A percentile compares a stretch with the other conserved stretches of the same genome.
Evolutionary conservation across 2,329 filamentous ascomycete species (phyloP).

Genomic region (Sporothrix globosa): DNA sequence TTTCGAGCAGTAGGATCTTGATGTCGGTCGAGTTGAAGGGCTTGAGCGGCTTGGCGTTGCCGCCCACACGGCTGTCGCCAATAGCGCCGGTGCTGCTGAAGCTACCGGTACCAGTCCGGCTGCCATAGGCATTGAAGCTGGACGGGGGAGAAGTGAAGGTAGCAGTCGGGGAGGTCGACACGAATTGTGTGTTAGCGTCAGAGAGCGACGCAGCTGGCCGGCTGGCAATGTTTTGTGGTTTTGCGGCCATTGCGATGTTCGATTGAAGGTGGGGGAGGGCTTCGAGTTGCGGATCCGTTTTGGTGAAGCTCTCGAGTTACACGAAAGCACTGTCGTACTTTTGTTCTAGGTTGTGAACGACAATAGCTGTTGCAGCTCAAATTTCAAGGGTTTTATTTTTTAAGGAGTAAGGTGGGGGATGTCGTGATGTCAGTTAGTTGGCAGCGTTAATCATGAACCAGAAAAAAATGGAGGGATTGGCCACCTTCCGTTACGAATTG

Average conservation of each 20-base stretch:
- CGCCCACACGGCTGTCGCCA: slow-evolving; percentile 41
- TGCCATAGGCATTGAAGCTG: slow-evolving; percentile 53
- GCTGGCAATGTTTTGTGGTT: slow-evolving; percentile 40
- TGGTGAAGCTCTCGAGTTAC: neutral
- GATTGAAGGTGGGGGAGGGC: neutral
- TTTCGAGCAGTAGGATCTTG: slow-evolving; percentile 93
- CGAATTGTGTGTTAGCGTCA: slow-evolving; percentile 55
- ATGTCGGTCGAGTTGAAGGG: slow-evolving; percentile 95
- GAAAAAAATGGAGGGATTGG: neutral
- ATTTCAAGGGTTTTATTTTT: slow-evolving; percentile 2
- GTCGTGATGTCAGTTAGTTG: slow-evolving; percentile 32
- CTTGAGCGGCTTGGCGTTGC: slow-evolving; percentile 75
- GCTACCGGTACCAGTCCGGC: slow-evolving; percentile 36
- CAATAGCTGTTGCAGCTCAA: neutral
- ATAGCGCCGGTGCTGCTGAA: slow-evolving; percentile 45
- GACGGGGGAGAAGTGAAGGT: slow-evolving; percentile 74
- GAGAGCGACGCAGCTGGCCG: slow-evolving; percentile 46
- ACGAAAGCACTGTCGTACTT: neutral
- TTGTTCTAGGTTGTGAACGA: neutral
- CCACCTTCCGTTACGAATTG: slow-evolving; percentile 15
- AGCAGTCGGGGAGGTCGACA: slow-evolving; percentile 75
- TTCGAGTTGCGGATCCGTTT: neutral
- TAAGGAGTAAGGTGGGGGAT: slow-evolving; percentile 8
- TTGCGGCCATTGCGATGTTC: slow-evolving; percentile 33
- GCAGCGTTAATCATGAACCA: slow-evolving; percentile 18